Evolutionary conservation across 148 eudicot species (phyloP), one percentile per base, ranked within the genome.

Genomic region (Bassia scoparia): DNA sequence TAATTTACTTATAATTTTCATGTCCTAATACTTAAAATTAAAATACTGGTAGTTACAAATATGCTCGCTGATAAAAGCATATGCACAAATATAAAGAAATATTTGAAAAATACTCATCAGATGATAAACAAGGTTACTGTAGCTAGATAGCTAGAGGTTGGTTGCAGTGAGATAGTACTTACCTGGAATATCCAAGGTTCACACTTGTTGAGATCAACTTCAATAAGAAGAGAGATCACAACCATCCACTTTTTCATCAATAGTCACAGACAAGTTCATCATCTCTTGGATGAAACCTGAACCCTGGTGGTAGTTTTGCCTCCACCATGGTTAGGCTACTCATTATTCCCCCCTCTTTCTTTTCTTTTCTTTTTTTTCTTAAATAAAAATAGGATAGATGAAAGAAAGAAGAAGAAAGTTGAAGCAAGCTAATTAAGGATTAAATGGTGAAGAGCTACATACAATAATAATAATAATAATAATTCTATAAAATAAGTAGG

Each of bases 121-220:
- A n/a, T n/a, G n/a, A n/a, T n/a, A n/a, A n/a, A n/a, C n/a, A n/a
- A n/a, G n/a, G n/a, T n/a, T n/a, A n/a, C n/a, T n/a, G n/a, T n/a
- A n/a, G n/a, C n/a, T n/a, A n/a, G n/a, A n/a, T n/a, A n/a, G n/a
- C n/a, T n/a, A n/a, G n/a, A n/a, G n/a, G n/a, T n/a, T n/a, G n/a
- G n/a, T n/a, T n/a, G n/a, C n/a, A n/a, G n/a, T n/a, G n/a, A n/a
- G n/a, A n/a, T n/a, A n/a, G n/a, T 24, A 82, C 80, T 53, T 2
- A 92, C 98, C 87, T 62, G 98, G 96, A 82, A 93, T 80, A 67
- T 93, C 98, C 98, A 93, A 71, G 98, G 98, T 43, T 93, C 98
- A 63, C 87, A 83, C 84, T 89, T 89, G 85, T 90, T 90, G 53
- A 93, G 98, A 80, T 93, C 98, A 76, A 93, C 94, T 82, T 93